These are phyloP conservation scores for Colletotrichum tabaci DNA, from an alignment of 2,329 filamentous ascomycete species.

Conservation along the genomic window DNA sequence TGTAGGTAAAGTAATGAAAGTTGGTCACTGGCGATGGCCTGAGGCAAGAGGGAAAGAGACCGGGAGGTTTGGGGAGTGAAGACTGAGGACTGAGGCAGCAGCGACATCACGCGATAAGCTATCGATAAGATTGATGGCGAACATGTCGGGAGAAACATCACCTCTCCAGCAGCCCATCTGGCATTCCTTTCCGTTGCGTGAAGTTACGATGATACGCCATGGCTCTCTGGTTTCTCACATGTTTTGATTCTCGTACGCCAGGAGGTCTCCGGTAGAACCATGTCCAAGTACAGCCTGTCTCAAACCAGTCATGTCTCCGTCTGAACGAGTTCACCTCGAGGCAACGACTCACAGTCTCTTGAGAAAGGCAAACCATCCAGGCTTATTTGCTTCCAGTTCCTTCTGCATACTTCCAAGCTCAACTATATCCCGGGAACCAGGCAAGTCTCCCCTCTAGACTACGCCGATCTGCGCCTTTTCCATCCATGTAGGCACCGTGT, in stretches of 20 bases:
- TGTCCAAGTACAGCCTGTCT: neutral
- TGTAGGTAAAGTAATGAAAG: neutral
- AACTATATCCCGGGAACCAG: neutral
- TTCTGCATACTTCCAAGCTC: neutral
- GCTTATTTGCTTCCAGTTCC: neutral
- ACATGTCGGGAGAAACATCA: neutral
- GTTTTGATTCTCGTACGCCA: neutral
- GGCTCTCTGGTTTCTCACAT: neutral
- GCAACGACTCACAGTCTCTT: too few relatives aligned
- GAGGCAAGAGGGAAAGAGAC: slow-evolving; percentile 19
- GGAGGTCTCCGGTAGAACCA: neutral
- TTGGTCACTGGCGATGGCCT: slow-evolving; percentile 23
- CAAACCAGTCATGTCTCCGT: neutral
- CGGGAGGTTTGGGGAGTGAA: neutral
- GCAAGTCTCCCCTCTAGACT: neutral
- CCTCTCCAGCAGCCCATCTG: neutral
- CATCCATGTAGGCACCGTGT: neutral
- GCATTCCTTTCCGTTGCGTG: neutral
- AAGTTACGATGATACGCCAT: slow-evolving; percentile 8
- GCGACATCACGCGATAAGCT: slow-evolving; percentile 26
- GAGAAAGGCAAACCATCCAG: too few relatives aligned
- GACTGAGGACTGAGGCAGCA: slow-evolving; percentile 10
- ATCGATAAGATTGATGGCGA: slow-evolving; percentile 34
- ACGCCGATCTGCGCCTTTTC: neutral
- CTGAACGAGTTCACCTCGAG: too few relatives aligned